Evolutionary conservation across 2,329 filamentous ascomycete genomes (phyloP), one percentile per base, ranked within the genome.

Genomic region (Hirsutella rhossiliensis): DNA sequence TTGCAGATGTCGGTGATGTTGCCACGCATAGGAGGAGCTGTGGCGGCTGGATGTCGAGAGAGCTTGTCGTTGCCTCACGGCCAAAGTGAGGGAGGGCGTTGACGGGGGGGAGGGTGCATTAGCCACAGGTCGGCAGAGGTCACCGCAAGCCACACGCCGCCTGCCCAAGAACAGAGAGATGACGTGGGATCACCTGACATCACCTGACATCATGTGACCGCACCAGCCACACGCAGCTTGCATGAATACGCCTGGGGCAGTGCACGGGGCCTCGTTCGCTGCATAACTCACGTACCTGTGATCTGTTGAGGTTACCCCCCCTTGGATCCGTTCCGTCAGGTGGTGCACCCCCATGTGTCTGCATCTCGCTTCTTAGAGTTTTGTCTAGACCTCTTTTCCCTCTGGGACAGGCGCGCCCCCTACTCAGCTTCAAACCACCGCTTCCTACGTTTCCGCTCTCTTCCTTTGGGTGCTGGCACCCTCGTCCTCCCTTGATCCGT

Each of bases 161-260:
- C n/a, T n/a, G n/a, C n/a, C n/a, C n/a, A n/a, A n/a, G n/a, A n/a
- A 18, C 12, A 17, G 8, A 29, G 34, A 7, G 12, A 30, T 43
- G 34, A 38, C 44, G 41, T 44, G 23, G 7, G 4, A 23, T 23
- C 4, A 7, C 23, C n/a, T n/a, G n/a, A n/a, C 29, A 27, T 52
- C 48, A 54, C 51, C 45, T 47, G 46, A 53, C 41, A 49, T 57
- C 55, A 59, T 54, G 57, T 57, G 60, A 56, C 39, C 40, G 45
- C 51, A 60, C 58, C 50, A 44, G 59, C 58, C 59, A 57, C 55
- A 53, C 3, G 13, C 31, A 34, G 15, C 3, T 18, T 17, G 15
- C 34, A 36, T 36, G 34, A 36, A 36, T 36, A 17, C 36, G 28
- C n/a, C 28, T 34, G 31, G 29, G 29, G 42, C 30, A 37, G 34